A percentile compares a stretch with the other conserved stretches of the same genome.
These are phyloP conservation scores for Paecilomyces sp. DNA, from an alignment of 2,329 filamentous ascomycete genomes.

Conservation along the genomic window DNA sequence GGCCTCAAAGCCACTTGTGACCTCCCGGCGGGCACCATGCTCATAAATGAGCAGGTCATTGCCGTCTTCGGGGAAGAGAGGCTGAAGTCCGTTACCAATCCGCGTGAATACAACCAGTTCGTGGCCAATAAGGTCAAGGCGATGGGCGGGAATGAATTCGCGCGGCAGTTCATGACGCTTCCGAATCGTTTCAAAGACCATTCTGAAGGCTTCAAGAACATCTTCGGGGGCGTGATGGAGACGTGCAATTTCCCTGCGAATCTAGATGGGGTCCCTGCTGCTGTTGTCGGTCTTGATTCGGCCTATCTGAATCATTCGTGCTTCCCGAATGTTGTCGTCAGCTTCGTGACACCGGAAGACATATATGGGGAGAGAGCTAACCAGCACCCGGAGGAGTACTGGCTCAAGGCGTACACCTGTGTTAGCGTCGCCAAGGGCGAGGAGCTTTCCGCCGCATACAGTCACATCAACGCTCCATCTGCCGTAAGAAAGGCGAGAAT, in stretches of 20 bases:
- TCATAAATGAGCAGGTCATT: neutral
- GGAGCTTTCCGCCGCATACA: slow-evolving; percentile 19
- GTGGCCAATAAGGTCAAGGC: neutral
- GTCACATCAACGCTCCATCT: slow-evolving; percentile 1
- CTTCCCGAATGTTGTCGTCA: slow-evolving; percentile 13
- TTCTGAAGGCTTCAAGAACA: neutral
- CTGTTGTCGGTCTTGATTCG: slow-evolving; percentile 7
- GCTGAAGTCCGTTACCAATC: neutral
- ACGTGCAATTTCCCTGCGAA: neutral
- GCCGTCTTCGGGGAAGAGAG: neutral
- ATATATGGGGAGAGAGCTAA: neutral
- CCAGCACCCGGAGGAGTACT: neutral
- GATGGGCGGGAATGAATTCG: neutral
- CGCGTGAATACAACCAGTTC: neutral
- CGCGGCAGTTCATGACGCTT: neutral
- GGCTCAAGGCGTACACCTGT: slow-evolving; percentile 8
- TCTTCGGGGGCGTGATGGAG: neutral
- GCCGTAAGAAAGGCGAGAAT: slow-evolving; percentile 7
- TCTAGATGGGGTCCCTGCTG: neutral
- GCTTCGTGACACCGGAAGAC: slow-evolving; percentile 2
- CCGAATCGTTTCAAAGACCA: neutral
- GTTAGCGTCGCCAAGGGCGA: slow-evolving; percentile 13
- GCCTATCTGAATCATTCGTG: slow-evolving; percentile 19
- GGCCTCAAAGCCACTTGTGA: neutral
- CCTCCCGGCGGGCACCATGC: neutral